Base-by-base conservation (phyloP, 495 filamentous ascomycete genomes). In the Rusavskia elegans region DNA sequence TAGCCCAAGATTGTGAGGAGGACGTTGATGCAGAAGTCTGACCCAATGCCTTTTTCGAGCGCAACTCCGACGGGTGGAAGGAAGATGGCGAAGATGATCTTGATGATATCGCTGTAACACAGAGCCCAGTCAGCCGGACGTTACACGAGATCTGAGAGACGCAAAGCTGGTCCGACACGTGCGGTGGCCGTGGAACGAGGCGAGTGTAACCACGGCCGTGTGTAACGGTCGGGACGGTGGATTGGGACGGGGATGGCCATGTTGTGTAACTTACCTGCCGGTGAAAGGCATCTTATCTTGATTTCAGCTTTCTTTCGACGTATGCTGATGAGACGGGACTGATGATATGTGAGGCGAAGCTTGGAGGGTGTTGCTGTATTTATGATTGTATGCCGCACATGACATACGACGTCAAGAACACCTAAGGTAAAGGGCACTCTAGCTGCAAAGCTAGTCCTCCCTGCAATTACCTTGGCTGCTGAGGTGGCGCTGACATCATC, bases 41-140 rank as follows among this genome's bases (percentile, higher is more conserved):
- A 76, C 65, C 79, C 77, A 70, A 84, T 89, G 63, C 89, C 89
- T 38, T 82, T 80, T 74, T 92, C 84, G 53, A 94, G 78, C 76
- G 95, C 93, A 64, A 94, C 89, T 66, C 87, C 87, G 35, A 94
- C 74, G 57, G 89, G 89, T 38, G 89, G 89, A 48, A 93, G 74
- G 72, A 93, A 68, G 71, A 93, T 73, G 71, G 87, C 84, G 64
- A 89, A 72, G 69, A 92, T 80, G 75, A 93, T 88, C 74, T 93
- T 90, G 83, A 81, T 82, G 75, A 90, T 86, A 64, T 93, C 87
- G 68, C 85, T 89, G 59, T 39, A 39, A 32, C 5, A 25, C 8
- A 44, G 2, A n/a, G 17, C 19, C 10, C 5, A 11, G 37, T 58
- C 20, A 57, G 51, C 41, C 17, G 23, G 20, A 23, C 46, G 39